Evolutionary conservation across 2,329 filamentous ascomycete species (phyloP).

Genomic region (Sordariomycetes sp.): DNA sequence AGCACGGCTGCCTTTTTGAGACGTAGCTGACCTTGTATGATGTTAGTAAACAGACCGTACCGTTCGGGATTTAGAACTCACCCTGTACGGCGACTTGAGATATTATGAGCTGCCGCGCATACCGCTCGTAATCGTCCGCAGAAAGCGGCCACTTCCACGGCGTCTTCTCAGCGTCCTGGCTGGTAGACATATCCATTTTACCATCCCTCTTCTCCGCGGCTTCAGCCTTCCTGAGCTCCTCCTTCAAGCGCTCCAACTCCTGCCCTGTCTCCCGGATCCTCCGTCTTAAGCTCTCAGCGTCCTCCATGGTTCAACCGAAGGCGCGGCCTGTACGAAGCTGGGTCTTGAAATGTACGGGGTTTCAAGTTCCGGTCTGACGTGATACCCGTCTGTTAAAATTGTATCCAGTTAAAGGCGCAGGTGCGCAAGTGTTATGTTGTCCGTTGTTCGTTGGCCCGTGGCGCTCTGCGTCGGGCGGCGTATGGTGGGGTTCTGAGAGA

Average conservation of each 20-base stretch:
- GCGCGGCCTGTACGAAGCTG: not conserved
- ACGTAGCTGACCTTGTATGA: constrained; percentile 56
- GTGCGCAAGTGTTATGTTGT: not conserved
- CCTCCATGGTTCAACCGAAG: not conserved
- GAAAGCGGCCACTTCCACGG: constrained; percentile 57
- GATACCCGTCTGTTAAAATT: no score
- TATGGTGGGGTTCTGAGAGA: constrained; percentile 9
- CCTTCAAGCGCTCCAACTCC: constrained; percentile 32
- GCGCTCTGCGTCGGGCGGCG: not conserved
- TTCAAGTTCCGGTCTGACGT: no score
- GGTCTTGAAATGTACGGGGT: no score
- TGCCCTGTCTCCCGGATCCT: constrained; percentile 37
- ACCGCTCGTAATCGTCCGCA: constrained; percentile 69
- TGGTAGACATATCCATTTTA: not conserved
- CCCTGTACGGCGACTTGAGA: constrained; percentile 69
- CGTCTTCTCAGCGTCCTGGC: not conserved
- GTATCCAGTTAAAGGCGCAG: not conserved
- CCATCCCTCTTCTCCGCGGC: not conserved
- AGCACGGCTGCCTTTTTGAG: constrained; percentile 63
- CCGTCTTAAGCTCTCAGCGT: constrained; percentile 26
- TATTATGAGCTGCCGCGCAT: constrained; percentile 85
- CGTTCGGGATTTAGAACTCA: constrained; percentile 19
- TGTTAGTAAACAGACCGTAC: not conserved
- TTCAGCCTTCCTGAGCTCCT: constrained; percentile 22
- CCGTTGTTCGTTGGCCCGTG: no score